Conservation (phyloP, 2,329 filamentous ascomycete species). For the Dendryphion nanum region DNA sequence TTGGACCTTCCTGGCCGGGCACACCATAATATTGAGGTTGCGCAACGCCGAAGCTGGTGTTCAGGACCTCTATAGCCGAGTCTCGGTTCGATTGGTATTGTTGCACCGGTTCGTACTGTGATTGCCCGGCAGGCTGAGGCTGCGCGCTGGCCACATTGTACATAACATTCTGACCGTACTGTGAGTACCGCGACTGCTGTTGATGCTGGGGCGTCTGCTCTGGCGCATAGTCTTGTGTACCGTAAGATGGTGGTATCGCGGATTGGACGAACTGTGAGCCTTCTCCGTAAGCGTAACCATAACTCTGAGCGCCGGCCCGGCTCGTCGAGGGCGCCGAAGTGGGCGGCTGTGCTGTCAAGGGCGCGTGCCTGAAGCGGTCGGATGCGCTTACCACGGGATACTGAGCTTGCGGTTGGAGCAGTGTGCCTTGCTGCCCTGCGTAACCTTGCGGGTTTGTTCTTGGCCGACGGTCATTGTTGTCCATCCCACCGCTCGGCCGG, state of each 20-base stretch:
- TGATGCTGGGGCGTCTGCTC: constrained; percentile 29
- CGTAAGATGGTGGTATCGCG: constrained; percentile 59
- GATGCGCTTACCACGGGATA: constrained; percentile 46
- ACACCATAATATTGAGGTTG: constrained; percentile 69
- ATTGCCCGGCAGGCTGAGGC: constrained; percentile 50
- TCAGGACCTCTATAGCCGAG: constrained; percentile 74
- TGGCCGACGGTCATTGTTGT: constrained; percentile 70
- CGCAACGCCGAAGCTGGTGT: constrained; percentile 65
- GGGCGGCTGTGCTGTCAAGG: constrained; percentile 44
- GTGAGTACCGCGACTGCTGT: constrained; percentile 47
- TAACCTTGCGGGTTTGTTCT: constrained; percentile 72
- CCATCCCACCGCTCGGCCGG: constrained; percentile 64
- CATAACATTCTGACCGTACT: constrained; percentile 66
- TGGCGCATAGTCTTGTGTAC: constrained; percentile 55
- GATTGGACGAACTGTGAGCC: constrained; percentile 56
- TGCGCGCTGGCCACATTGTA: constrained; percentile 63
- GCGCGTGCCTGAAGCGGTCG: constrained; percentile 50
- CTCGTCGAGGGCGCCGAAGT: constrained; percentile 42
- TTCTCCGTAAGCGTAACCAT: constrained; percentile 55
- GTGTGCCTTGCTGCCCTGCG: constrained; percentile 49
- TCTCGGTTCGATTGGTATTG: constrained; percentile 69
- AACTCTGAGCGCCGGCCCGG: constrained; percentile 41
- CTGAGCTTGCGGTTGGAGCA: constrained; percentile 45
- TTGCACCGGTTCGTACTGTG: constrained; percentile 70
- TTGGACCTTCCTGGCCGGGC: constrained; percentile 57